Evolutionary conservation across 306 rosid species (phyloP), one percentile per base, ranked within the genome.

Genomic region (Gillenia trifoliata): DNA sequence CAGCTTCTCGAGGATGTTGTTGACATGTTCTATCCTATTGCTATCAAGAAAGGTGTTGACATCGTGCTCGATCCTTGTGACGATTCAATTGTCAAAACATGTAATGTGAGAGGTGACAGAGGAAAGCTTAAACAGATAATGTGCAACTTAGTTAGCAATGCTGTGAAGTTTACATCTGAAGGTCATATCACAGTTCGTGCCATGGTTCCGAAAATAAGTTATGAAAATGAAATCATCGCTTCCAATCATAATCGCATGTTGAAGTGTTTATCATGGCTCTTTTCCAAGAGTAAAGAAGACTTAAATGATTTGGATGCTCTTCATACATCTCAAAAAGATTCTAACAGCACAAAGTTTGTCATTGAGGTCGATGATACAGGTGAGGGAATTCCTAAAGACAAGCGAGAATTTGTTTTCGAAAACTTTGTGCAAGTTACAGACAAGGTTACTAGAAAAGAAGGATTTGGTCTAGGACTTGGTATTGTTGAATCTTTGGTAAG

Each of bases 381-480:
- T 13, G 86, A 80, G 81, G 98, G 98, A 61, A 93, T 93, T 76
- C 97, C 96, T 1, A 91, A 86, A 74, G 97, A 91, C 79, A 86
- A 88, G 41, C 82, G 68, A 8, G 80, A 71, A 55, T 74, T 83
- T 25, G 90, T 93, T 50, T 93, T 93, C 29, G 97, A 93, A 77
- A 88, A 91, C 75, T 93, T 81, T 23, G 91, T 93, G 47, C 97
- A 93, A 80, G 89, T 91, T 20, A 91, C 83, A 70, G 90, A 91
- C 71, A 85, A 84, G 25, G 78, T 83, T 78, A 61, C 72, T 57
- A 91, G 96, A 12, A 86, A 70, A 68, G 93, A 85, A 69, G 97
- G 92, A 75, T 89, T 96, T 83, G 98, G 98, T 65, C 88, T 93
- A 68, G 96, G 98, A 79, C 97, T 93, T 69, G 97, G 96, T 28